phyloP scores from a whole-genome alignment of 2,329 filamentous ascomycete species.

The Akanthomyces muscarius region DNA sequence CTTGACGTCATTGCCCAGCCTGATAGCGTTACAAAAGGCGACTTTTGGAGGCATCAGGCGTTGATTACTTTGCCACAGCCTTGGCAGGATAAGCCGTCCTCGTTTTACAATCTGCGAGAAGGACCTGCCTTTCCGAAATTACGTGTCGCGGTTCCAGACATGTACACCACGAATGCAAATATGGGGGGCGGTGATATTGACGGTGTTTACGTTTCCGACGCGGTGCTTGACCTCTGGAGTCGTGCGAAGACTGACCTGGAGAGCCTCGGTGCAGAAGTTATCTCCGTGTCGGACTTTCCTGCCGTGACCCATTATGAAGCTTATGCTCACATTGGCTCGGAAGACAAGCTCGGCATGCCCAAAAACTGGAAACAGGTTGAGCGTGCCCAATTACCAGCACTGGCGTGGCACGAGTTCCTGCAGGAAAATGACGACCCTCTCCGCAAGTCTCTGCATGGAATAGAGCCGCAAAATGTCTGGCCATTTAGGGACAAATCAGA shows the following conservation, averaged over 20 bases:
- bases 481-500: conserved; percentile 23
- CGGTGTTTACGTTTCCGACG: conserved; percentile 21
- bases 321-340: conserved; percentile 34
- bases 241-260: conserved; percentile 32
- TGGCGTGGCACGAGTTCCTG: conserved; percentile 51
- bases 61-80: conserved; percentile 36
- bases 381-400: conserved; percentile 44
- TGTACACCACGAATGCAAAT: neutral
- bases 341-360: conserved; percentile 32
- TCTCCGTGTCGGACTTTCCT: conserved; percentile 39
- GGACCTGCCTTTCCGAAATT: conserved; percentile 35
- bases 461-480: conserved; percentile 36
- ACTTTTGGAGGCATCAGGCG: conserved; percentile 51
- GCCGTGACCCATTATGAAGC: conserved; percentile 43
- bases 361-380: conserved; percentile 45
- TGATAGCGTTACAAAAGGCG: conserved; percentile 40
- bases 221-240: conserved; percentile 25
- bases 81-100: conserved; percentile 29
- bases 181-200: neutral
- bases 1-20: conserved; percentile 42
- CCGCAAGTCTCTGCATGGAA: conserved; percentile 32
- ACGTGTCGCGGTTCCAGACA: conserved; percentile 27
- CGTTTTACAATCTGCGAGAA: conserved; percentile 29
- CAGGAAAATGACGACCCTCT: conserved; percentile 37
- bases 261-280: conserved; percentile 34